These are phyloP conservation scores for Chalciporus sp. DNA, from an alignment of 1,284 basidiomycete genomes.

Conservation along the genomic window DNA sequence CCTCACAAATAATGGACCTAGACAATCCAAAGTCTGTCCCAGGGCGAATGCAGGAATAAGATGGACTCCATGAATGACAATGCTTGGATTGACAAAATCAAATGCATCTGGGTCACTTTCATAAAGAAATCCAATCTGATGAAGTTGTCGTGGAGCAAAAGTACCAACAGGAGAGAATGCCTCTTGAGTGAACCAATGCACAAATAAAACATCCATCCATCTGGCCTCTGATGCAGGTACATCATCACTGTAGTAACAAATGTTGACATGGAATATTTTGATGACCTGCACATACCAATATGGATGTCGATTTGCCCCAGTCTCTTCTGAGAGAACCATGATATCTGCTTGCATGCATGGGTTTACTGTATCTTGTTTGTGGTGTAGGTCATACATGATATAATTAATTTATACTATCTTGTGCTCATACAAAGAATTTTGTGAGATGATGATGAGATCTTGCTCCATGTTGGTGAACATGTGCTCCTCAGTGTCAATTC, in stretches of 20 bases:
- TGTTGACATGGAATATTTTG: conserved; percentile 13
- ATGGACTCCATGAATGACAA: conserved; percentile 10
- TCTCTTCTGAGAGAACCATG: conserved; percentile 1
- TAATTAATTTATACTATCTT: conserved; percentile 26
- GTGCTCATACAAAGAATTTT: conserved; percentile 6
- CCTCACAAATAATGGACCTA: too few species aligned
- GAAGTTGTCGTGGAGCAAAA: too few species aligned
- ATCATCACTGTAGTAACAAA: neutral
- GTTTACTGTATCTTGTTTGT: conserved; percentile 18
- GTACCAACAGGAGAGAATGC: too few species aligned
- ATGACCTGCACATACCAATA: conserved; percentile 15
- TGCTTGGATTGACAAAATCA: conserved; percentile 11
- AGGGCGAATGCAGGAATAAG: conserved; percentile 9
- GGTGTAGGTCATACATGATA: conserved; percentile 36
- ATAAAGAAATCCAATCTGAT: conserved; percentile 1
- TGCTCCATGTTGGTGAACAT: too few species aligned
- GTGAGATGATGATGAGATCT: too few species aligned
- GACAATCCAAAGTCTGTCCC: too few species aligned
- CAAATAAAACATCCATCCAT: conserved; percentile 7
- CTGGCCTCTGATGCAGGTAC: too few species aligned
- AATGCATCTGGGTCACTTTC: conserved; percentile 6
- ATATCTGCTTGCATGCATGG: conserved; percentile 1
- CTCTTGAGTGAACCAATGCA: conserved; percentile 5
- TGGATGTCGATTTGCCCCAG: neutral
- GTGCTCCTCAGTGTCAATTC: too few species aligned